phyloP scores from a whole-genome alignment of 768 basidiomycete genomes.

The Tulasnella sp. region DNA sequence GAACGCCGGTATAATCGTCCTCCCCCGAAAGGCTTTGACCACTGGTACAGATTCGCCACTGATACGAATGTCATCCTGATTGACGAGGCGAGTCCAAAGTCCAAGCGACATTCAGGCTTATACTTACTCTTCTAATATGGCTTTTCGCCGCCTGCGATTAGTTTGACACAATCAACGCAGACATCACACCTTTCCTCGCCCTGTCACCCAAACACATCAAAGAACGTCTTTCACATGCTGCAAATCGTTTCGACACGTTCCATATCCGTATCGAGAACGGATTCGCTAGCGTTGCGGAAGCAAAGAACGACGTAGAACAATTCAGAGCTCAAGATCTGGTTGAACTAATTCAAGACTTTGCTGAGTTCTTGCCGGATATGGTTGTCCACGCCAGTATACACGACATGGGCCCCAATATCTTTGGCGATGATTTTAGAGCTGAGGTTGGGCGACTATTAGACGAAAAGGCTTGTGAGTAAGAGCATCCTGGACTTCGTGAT shows the following conservation, averaged over 20 bases:
- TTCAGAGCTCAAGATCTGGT: not conserved
- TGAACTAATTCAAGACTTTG: not conserved
- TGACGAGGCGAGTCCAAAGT: constrained; percentile 10
- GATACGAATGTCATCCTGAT: constrained; percentile 11
- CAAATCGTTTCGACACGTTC: not conserved
- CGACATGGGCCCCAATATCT: constrained; percentile 26
- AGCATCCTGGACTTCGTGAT: not conserved
- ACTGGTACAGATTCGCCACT: constrained; percentile 40
- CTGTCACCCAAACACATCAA: constrained; percentile 35
- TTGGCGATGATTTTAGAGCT: constrained; percentile 28
- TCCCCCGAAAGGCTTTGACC: constrained; percentile 47
- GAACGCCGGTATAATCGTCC: constrained; percentile 38
- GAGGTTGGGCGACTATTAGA: not conserved
- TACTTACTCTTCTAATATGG: not conserved
- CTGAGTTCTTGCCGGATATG: constrained; percentile 16
- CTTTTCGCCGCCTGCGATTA: not conserved
- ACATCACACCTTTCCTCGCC: constrained; percentile 48
- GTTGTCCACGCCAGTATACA: constrained; percentile 17
- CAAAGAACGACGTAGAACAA: not conserved
- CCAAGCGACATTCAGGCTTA: not conserved
- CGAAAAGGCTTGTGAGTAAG: constrained; percentile 21
- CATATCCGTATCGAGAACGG: constrained; percentile 26
- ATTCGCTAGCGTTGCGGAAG: not conserved
- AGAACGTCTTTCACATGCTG: constrained; percentile 8
- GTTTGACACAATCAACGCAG: constrained; percentile 49